A percentile compares a stretch with the other conserved stretches of the same genome.
Conservation (phyloP, 106 monocot genomes). For the Dendrobium nobile region DNA sequence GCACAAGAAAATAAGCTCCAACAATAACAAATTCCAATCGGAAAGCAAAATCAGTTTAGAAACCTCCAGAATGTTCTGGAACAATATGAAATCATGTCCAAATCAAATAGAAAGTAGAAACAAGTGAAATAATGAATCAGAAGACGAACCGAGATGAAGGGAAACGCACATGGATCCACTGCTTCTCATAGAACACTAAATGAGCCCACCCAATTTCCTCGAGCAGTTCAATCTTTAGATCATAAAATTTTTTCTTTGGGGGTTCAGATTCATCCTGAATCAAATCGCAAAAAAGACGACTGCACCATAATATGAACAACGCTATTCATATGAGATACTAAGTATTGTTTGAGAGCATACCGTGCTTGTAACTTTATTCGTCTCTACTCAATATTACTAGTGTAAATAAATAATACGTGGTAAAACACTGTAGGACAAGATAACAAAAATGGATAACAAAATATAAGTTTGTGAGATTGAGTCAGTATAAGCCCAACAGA, state of each 20-base stretch:
- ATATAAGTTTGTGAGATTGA: no score
- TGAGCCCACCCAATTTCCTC: constrained; percentile 86
- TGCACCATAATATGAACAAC: constrained; percentile 6
- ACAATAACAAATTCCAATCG: not conserved
- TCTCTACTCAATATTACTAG: no score
- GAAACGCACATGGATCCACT: constrained; percentile 89
- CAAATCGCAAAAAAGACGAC: constrained; percentile 50
- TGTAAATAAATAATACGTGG: no score
- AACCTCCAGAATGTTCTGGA: not conserved
- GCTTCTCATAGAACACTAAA: constrained; percentile 59
- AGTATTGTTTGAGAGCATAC: no score
- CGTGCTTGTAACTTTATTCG: not conserved
- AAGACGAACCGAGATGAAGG: constrained; percentile 48
- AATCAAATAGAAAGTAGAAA: not conserved
- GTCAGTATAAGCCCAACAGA: no score
- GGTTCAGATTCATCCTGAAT: constrained; percentile 70
- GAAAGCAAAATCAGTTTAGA: not conserved
- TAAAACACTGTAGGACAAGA: no score
- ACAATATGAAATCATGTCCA: not conserved
- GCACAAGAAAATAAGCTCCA: not conserved
- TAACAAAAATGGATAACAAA: no score
- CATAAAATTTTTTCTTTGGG: constrained; percentile 72
- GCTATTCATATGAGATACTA: no score
- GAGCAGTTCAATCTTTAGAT: constrained; percentile 71
- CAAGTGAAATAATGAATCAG: constrained; percentile 16